phyloP scores from a whole-genome alignment of 2,329 filamentous ascomycete species.

The Aspergillus clavatus region DNA sequence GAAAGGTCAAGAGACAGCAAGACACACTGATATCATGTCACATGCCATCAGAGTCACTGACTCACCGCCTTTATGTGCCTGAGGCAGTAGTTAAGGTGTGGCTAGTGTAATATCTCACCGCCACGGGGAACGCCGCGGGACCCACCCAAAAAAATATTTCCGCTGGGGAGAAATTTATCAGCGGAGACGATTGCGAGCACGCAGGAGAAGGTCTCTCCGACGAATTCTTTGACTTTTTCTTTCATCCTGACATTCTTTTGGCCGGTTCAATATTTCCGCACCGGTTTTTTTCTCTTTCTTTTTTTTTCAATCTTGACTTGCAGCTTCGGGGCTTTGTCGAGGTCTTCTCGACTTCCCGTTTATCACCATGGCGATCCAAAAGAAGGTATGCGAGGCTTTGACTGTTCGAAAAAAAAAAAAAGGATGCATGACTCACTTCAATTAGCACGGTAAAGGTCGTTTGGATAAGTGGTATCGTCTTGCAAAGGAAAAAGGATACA shows the following conservation, averaged over 20 bases:
- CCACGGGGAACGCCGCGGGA: not conserved
- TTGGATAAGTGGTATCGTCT: constrained; percentile 98
- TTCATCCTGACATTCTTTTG: constrained; percentile 14
- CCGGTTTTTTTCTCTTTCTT: constrained; percentile 6
- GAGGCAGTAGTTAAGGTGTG: not conserved
- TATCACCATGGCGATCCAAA: constrained; percentile 80
- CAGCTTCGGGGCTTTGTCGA: constrained; percentile 19
- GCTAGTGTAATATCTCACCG: not conserved
- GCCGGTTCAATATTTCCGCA: constrained; percentile 10
- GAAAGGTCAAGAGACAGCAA: too few relatives aligned
- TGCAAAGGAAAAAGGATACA: constrained; percentile 96
- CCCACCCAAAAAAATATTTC: constrained; percentile 15
- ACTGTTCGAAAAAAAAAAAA: constrained; percentile 1
- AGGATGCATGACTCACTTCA: constrained; percentile 24
- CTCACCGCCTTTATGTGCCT: constrained; percentile 24
- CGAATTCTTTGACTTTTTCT: constrained; percentile 20
- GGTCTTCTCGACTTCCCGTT: constrained; percentile 20
- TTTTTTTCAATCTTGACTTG: too few relatives aligned
- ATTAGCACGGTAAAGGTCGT: constrained; percentile 85
- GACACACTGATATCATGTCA: constrained; percentile 31
- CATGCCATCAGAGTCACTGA: constrained; percentile 17
- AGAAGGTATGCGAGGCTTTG: constrained; percentile 59
- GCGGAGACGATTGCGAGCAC: constrained; percentile 9
- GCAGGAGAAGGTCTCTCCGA: constrained; percentile 24
- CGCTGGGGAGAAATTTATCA: constrained; percentile 3